Evolutionary conservation across 148 eudicot genomes (phyloP).

Genomic region (Rhododendron henanense): DNA sequence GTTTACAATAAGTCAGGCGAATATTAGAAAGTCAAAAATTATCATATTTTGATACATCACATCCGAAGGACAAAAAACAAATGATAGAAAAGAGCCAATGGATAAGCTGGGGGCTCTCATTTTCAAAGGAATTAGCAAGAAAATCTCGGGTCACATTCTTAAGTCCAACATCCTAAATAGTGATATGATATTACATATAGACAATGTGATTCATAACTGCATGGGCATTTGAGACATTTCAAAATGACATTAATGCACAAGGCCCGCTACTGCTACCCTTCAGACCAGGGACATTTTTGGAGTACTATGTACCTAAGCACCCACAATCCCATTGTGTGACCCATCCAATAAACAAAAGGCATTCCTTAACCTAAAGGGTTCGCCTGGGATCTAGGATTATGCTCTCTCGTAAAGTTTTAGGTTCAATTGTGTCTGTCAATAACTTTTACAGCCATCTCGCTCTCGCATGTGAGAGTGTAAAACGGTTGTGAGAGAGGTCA

Average conservation of each 20-base stretch:
- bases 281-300: not conserved
- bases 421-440: not conserved
- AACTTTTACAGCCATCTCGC: too few species aligned
- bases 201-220: not conserved
- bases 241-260: not conserved
- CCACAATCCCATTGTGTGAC: not conserved
- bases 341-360: not conserved
- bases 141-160: constrained; percentile 2
- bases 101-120: not conserved
- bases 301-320: not conserved
- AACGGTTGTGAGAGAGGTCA: too few species aligned
- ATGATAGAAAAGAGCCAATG: not conserved
- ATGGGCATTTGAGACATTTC: constrained; percentile 1
- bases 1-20: not conserved
- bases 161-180: not conserved
- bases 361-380: not conserved
- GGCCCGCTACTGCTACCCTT: not conserved
- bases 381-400: not conserved
- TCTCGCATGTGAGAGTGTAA: too few species aligned
- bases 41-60: not conserved
- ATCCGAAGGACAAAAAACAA: not conserved
- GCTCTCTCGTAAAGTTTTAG: not conserved
- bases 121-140: not conserved
- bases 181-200: not conserved
- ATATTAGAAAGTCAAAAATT: not conserved